Evolutionary conservation across 768 basidiomycete species (phyloP).

Genomic region (Lactarius hatsudake): DNA sequence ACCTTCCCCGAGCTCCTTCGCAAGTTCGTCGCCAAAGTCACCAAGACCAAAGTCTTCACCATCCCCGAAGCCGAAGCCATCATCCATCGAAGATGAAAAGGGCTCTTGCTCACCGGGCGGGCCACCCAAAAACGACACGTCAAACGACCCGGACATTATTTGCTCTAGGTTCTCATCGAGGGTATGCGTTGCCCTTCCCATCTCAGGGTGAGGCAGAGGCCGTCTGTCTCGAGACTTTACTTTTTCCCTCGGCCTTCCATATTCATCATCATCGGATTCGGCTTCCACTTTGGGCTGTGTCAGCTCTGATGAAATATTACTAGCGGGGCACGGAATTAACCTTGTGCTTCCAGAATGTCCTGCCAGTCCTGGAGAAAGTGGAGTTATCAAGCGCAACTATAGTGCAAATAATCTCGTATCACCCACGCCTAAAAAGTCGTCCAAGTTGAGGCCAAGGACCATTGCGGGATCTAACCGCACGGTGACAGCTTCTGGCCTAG

Average conservation of each 20-base stretch:
- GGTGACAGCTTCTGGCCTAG: slow-evolving; percentile 38
- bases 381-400: neutral
- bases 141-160: slow-evolving; percentile 63
- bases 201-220: slow-evolving; percentile 40
- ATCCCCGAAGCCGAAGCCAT: slow-evolving; percentile 40
- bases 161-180: slow-evolving; percentile 71
- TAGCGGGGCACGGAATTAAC: neutral
- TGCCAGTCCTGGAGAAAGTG: slow-evolving; percentile 21
- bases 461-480: slow-evolving; percentile 31
- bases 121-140: slow-evolving; percentile 51
- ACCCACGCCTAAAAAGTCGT: slow-evolving; percentile 26
- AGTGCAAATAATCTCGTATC: neutral
- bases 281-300: slow-evolving; percentile 30
- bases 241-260: slow-evolving; percentile 37
- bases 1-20: slow-evolving; percentile 67
- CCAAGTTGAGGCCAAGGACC: slow-evolving; percentile 30
- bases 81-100: slow-evolving; percentile 58
- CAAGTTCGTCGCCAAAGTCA: slow-evolving; percentile 70
- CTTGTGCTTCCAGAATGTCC: slow-evolving; percentile 20
- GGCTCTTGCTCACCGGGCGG: slow-evolving; percentile 35
- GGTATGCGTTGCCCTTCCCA: slow-evolving; percentile 56
- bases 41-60: slow-evolving; percentile 56
- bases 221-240: slow-evolving; percentile 32
- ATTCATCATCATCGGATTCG: slow-evolving; percentile 46
- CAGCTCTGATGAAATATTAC: neutral